Conservation (phyloP, 2,329 filamentous ascomycete species). For the Trichoderma sp. region DNA sequence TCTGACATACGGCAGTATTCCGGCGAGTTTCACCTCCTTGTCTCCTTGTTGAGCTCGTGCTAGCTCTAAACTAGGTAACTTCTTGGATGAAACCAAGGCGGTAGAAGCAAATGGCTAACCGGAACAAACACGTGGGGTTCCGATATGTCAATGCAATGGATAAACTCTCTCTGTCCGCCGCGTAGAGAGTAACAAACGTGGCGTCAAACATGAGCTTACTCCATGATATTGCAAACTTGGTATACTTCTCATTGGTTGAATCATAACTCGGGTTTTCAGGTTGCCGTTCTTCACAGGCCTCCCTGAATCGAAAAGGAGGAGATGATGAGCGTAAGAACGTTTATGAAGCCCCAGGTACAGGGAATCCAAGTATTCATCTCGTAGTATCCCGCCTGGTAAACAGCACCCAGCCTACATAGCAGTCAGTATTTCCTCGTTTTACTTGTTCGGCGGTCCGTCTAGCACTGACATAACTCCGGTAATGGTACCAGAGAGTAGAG, state of each 20-base stretch:
- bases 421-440: neutral
- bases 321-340: conserved; percentile 77
- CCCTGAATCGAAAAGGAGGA: conserved; percentile 94
- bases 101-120: neutral
- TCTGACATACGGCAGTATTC: neutral
- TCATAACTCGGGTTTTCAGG: neutral
- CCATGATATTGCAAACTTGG: neutral
- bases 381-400: conserved; percentile 81
- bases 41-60: neutral
- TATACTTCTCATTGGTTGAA: neutral
- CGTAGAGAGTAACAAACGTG: neutral
- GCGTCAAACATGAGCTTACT: neutral
- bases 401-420: conserved; percentile 66
- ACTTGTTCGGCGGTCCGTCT: neutral
- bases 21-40: neutral
- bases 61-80: neutral
- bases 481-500: conserved; percentile 75
- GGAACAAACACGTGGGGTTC: neutral
- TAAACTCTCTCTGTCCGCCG: neutral
- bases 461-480: conserved; percentile 73
- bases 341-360: conserved; percentile 83
- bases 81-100: neutral
- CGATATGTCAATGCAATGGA: too few relatives aligned
- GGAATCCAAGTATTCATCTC: conserved; percentile 95
- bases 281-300: conserved; percentile 60